These are phyloP conservation scores for Theobroma grandiflorum DNA, from an alignment of 441 rosid genomes.

Conservation along the genomic window DNA sequence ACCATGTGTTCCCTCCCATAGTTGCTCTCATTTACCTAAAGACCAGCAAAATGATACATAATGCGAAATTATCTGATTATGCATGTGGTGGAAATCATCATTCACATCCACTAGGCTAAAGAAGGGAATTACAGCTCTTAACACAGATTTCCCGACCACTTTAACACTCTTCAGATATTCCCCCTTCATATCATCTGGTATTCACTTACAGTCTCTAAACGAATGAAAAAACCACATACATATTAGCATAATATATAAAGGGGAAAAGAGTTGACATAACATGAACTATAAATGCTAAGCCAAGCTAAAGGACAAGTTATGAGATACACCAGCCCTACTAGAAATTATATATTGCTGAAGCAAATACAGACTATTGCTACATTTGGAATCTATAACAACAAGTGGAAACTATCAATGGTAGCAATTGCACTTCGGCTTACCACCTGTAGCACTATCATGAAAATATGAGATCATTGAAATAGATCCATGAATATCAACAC, in stretches of 20 bases:
- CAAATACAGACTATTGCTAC: too few species aligned
- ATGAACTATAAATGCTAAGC: not conserved
- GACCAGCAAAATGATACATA: slow-evolving; percentile 18
- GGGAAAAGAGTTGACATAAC: not conserved
- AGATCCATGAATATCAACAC: not conserved
- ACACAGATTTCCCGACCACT: slow-evolving; percentile 64
- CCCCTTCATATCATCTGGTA: slow-evolving; percentile 64
- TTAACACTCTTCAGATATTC: slow-evolving; percentile 57
- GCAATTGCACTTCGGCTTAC: too few species aligned
- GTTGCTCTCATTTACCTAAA: slow-evolving; percentile 76
- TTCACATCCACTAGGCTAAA: slow-evolving; percentile 12
- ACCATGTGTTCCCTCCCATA: slow-evolving; percentile 82
- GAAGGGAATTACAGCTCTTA: slow-evolving; percentile 69
- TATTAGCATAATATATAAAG: slow-evolving; percentile 8
- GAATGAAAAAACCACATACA: slow-evolving; percentile 18
- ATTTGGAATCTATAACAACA: too few species aligned
- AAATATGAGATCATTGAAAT: not conserved
- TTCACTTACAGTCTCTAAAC: slow-evolving; percentile 77
- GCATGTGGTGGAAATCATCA: slow-evolving; percentile 23
- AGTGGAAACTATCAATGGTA: too few species aligned
- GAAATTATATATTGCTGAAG: too few species aligned
- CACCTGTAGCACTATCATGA: not conserved
- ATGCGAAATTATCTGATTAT: slow-evolving; percentile 3
- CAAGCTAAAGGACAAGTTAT: too few species aligned
- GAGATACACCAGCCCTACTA: too few species aligned